Evolutionary conservation across 208 protist species (phyloP), one percentile per base, ranked within the genome.

Genomic region (Angomonas ambiguus): DNA sequence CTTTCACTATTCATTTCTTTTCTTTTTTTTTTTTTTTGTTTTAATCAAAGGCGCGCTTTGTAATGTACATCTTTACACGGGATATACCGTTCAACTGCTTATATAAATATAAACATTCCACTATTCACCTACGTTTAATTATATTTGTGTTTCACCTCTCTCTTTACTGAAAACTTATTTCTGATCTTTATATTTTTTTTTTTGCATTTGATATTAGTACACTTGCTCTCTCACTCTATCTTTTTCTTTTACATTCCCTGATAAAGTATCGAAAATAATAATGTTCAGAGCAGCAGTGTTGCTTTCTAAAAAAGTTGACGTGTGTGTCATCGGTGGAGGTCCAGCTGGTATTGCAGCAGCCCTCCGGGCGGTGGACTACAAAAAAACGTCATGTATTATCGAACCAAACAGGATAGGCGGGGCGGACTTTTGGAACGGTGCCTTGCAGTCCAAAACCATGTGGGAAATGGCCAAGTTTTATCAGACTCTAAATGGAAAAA

Each of bases 381-480:
- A 76, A 13, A 89, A 88, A 65, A 93, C 66, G 27, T 82, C 83
- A 1, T 94, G 87, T 73, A 83, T 97, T 32, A 70, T 97, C 38
- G 88, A 97, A 70, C 59, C 71, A 8, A 64, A 69, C 18, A 67
- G 82, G 16, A 88, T 97, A 49, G 92, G 92, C 20, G 92, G 92
- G 28, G 89, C 87, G 1, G 89, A 93, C 67, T 79, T 97, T 69
- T 95, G 89, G 87, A 90, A 97, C 68, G 92, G 92, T 2, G 85
- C 92, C 6, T 64, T 97, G 45, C 85, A 94, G 56, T 94, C 87
- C 2, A 97, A 97, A 49, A 95, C 87, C 5, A 65, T 95, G 22
- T 97, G 92, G 89, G 87, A 97, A 74, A 92, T 97, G 87, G 76
- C 92, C 1, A 93, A 94, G 53, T 92, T 93, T 55, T 75, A 80